Conservation (phyloP, 331 rosid genomes). For the Malus hybrid region DNA sequence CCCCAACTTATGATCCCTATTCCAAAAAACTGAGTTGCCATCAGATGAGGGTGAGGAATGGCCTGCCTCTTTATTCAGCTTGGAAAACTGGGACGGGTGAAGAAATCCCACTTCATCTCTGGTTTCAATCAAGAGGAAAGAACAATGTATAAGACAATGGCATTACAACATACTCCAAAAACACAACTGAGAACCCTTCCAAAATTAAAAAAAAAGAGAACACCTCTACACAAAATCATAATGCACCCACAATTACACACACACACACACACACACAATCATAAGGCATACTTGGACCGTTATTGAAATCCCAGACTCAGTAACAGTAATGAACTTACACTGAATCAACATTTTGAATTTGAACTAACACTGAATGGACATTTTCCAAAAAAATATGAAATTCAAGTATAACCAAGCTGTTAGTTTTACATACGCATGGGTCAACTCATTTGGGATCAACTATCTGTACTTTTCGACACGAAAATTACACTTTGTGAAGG, state of each 20-base stretch:
- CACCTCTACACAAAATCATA: not conserved
- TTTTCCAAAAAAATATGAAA: not conserved
- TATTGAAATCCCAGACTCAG: not conserved
- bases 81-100: slow-evolving; percentile 66
- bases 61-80: slow-evolving; percentile 38
- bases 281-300: not conserved
- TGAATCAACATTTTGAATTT: not conserved
- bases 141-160: not conserved
- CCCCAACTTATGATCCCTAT: slow-evolving; percentile 73
- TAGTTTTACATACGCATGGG: too few relatives aligned
- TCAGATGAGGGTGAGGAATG: slow-evolving; percentile 18
- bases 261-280: not conserved
- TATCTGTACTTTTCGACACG: too few relatives aligned
- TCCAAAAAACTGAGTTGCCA: slow-evolving; percentile 38
- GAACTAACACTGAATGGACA: not conserved
- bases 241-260: not conserved
- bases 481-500: not conserved
- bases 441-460: too few relatives aligned
- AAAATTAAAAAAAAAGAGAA: not conserved
- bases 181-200: not conserved
- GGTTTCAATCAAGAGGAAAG: slow-evolving; percentile 23
- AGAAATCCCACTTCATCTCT: slow-evolving; percentile 87
- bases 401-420: not conserved
- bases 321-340: not conserved
- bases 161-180: not conserved